These are phyloP conservation scores for Venturia asperata DNA, from an alignment of 2,329 filamentous ascomycete genomes.

Conservation along the genomic window DNA sequence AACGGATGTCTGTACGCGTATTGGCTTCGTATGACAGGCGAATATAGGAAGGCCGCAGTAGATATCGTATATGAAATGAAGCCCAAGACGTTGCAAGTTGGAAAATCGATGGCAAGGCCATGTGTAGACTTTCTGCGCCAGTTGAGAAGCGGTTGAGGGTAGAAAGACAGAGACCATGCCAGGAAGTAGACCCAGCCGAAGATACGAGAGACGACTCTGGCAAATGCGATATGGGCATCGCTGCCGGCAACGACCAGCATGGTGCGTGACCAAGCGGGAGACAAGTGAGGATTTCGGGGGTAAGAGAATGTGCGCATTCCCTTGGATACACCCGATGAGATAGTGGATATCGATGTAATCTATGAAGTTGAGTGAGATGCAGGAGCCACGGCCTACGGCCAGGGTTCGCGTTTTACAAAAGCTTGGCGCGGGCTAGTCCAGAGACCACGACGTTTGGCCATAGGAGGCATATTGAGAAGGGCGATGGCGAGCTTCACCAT, in stretches of 20 bases:
- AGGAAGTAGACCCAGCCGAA: constrained; percentile 20
- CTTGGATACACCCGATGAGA: neutral
- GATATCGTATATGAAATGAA: constrained; percentile 71
- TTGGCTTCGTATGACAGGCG: constrained; percentile 66
- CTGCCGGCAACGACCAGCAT: constrained; percentile 2
- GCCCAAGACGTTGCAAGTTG: constrained; percentile 63
- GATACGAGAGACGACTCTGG: constrained; percentile 15
- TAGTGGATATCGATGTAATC: neutral
- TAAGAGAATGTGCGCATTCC: neutral
- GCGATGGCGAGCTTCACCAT: neutral
- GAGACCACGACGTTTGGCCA: neutral
- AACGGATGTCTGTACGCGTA: constrained; percentile 73
- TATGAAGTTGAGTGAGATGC: neutral
- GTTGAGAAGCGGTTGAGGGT: constrained; percentile 61
- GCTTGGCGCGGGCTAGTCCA: neutral
- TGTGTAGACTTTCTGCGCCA: constrained; percentile 66
- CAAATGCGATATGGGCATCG: constrained; percentile 4
- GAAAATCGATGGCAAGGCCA: constrained; percentile 84
- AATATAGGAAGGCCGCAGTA: constrained; percentile 70
- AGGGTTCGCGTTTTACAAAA: neutral
- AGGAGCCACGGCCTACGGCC: neutral
- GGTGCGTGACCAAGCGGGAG: neutral
- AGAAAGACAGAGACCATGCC: constrained; percentile 22
- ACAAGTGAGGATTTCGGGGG: neutral
- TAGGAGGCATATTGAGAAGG: neutral